Base-by-base conservation (phyloP, 2,329 filamentous ascomycete genomes). In the Chrysosphaeria jannelii region DNA sequence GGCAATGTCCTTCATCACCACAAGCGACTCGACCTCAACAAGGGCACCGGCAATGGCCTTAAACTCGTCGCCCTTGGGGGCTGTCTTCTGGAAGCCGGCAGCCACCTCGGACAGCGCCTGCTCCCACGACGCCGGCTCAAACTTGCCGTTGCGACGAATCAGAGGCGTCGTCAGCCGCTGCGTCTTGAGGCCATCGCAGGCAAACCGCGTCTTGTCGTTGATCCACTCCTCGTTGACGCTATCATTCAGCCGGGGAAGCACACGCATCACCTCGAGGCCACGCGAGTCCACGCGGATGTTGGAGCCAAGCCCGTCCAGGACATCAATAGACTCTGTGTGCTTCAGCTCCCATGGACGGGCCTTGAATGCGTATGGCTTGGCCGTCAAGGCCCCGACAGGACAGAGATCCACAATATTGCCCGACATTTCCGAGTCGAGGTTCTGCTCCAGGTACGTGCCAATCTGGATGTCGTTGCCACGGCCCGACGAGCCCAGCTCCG, bases 171-270 rank as follows among this genome's bases (percentile, higher is more conserved):
- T 93, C 27, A 97, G 55, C 40, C 85, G 65, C 48, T 97, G 85
- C 22, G 81, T 93, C 60, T 79, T 89, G 33, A 97, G 57, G 23
- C 85, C 85, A 43, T 97, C 85, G 43, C 79, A 89, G 20, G 85
- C 81, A 43, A 93, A 97, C 33, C 85, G 66, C 19, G 76, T 68
- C 58, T 93, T 97, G 53, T 97, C 85, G 47, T 93, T 85, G 45
- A 97, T 93, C 85, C 85, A 97, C 47, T 97, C 85, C 51, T 97
- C 85, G 45, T 97, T 97, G 37, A 97, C 65, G 37, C 93, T 79
- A 41, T 97, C 85, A 43, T 97, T 97, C 30, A 97, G 57, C 36
- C 85, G 64, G 28, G 85, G 85, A 10, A 91, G 42, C 29, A 97
- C 58, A 36, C 85, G 69, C 79, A 97, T 90, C 24, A 97, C 81